Evolutionary conservation across 352 stramenopile species (phyloP).

Genomic region (Pythium phragmiticola): DNA sequence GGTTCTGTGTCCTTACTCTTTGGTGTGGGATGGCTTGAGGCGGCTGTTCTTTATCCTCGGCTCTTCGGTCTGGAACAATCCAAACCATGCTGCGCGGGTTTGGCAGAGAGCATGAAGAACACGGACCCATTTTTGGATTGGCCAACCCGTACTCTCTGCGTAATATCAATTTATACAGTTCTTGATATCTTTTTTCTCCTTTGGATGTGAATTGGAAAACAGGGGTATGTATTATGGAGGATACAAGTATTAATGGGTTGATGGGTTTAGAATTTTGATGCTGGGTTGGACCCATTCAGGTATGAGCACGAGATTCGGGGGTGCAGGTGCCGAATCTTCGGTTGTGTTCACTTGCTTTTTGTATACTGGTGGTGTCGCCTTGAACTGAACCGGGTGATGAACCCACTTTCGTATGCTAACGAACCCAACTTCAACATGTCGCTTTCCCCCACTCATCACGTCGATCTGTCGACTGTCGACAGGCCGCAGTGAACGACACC

Average conservation of each 20-base stretch:
- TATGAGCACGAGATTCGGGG: neutral
- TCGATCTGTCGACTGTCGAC: neutral
- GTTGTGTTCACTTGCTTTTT: slow-evolving; percentile 6
- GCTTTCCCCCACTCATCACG: slow-evolving; percentile 3
- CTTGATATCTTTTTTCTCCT: too few relatives aligned
- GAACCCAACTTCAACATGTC: slow-evolving; percentile 20
- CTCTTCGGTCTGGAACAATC: slow-evolving; percentile 20
- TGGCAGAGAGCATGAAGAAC: neutral
- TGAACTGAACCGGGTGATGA: neutral
- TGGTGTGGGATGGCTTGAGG: too few relatives aligned
- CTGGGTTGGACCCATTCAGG: neutral
- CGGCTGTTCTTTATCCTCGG: slow-evolving; percentile 16
- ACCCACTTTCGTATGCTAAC: neutral
- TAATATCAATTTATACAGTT: too few relatives aligned
- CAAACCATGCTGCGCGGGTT: neutral
- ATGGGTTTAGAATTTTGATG: neutral
- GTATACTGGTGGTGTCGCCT: neutral
- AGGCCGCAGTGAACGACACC: neutral
- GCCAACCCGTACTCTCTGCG: too few relatives aligned
- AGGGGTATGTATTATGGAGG: neutral
- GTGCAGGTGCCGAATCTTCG: neutral
- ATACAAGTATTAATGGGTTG: neutral
- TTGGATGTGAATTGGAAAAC: too few relatives aligned
- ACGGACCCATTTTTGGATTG: neutral
- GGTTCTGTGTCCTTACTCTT: neutral